A percentile compares a stretch with the other conserved stretches of the same genome.
phyloP scores from a whole-genome alignment of 2,329 filamentous ascomycete genomes.

The Cryphonectria nitschkei region DNA sequence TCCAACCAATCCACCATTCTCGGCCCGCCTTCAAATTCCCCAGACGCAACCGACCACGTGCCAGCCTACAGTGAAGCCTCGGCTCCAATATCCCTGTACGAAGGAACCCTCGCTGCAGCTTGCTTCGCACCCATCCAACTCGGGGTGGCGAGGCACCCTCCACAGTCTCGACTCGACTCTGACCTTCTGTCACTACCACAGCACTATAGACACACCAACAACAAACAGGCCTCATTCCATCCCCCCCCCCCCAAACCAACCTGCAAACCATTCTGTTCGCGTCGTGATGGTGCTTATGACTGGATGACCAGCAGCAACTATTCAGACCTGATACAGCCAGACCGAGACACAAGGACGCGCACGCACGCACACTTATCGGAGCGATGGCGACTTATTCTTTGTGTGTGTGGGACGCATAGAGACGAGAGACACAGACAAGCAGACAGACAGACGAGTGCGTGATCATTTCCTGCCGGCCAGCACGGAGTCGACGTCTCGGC shows the following conservation, averaged over 20 bases:
- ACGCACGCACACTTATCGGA: background rate
- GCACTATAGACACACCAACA: background rate
- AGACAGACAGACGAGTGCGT: background rate
- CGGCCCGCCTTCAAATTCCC: conserved; percentile 1
- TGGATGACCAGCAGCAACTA: background rate
- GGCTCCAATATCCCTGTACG: background rate
- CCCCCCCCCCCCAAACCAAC: background rate
- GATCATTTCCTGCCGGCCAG: background rate
- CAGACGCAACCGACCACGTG: background rate
- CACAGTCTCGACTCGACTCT: conserved; percentile 1
- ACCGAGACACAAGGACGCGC: background rate
- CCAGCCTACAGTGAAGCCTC: background rate
- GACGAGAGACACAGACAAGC: background rate
- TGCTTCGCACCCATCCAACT: background rate
- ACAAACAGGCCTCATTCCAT: background rate
- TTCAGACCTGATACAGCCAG: background rate
- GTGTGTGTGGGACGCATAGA: background rate
- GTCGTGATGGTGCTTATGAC: background rate
- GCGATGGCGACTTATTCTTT: background rate
- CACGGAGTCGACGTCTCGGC: background rate
- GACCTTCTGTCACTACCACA: background rate
- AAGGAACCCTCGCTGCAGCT: background rate
- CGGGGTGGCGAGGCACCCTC: background rate
- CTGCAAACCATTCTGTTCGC: background rate
- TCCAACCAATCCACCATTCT: background rate